Percentiles rank a stretch among this genome's conserved stretches.
These are phyloP conservation scores for Skeletonema tropicum DNA, from an alignment of 108 stramenopile genomes.

Conservation along the genomic window DNA sequence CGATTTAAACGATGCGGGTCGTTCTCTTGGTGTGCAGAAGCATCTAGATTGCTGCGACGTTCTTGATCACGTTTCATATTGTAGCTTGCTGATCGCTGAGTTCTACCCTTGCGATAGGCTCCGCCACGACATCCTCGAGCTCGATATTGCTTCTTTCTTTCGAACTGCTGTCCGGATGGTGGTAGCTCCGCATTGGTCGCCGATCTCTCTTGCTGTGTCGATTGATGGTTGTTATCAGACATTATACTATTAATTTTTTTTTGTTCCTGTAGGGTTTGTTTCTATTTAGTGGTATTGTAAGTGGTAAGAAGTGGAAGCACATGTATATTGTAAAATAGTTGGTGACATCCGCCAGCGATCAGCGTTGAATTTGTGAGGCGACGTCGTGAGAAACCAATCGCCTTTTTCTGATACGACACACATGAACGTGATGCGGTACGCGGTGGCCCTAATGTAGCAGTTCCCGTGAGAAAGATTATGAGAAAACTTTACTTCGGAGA, in stretches of 20 bases:
- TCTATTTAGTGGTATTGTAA: too few relatives aligned
- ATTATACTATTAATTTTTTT: neutral
- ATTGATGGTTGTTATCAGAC: neutral
- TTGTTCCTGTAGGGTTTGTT: neutral
- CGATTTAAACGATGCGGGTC: slow-evolving; percentile 18
- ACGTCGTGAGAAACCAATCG: too few relatives aligned
- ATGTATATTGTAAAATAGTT: too few relatives aligned
- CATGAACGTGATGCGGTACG: too few relatives aligned
- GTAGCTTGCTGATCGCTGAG: slow-evolving; percentile 11
- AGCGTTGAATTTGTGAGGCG: neutral
- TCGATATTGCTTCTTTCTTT: slow-evolving; percentile 47
- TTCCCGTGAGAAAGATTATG: too few relatives aligned
- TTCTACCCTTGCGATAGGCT: slow-evolving; percentile 47
- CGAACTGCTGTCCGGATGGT: slow-evolving; percentile 1
- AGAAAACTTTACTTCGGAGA: too few relatives aligned
- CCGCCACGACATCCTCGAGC: slow-evolving; percentile 50
- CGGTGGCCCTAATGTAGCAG: too few relatives aligned
- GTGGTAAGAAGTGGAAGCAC: neutral
- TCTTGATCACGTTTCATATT: slow-evolving; percentile 18
- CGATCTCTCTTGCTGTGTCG: neutral
- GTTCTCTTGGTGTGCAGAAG: neutral
- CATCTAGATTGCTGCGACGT: neutral
- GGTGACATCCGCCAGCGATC: neutral
- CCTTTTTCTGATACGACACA: too few relatives aligned
- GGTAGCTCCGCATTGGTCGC: neutral